Conservation (phyloP, 352 stramenopile species). For the Phytophthora pini region DNA sequence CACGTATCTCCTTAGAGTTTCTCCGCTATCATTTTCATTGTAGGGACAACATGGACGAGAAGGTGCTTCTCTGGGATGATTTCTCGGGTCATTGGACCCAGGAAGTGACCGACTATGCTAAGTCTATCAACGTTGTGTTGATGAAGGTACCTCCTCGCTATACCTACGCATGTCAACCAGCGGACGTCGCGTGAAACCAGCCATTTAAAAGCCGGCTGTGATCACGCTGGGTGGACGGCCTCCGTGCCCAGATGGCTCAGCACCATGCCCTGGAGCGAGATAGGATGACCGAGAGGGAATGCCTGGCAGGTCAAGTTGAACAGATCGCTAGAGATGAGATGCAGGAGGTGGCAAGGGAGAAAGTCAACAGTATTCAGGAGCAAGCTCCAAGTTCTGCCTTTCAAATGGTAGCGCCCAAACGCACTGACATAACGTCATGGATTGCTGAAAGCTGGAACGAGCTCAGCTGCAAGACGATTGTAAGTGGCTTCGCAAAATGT, state of each 20-base stretch:
- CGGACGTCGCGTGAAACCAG: neutral
- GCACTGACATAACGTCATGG: neutral
- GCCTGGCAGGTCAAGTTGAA: neutral
- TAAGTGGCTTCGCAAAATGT: neutral
- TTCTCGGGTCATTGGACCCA: neutral
- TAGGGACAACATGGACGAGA: neutral
- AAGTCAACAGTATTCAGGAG: neutral
- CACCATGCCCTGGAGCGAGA: neutral
- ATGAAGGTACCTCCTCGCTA: neutral
- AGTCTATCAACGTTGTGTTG: neutral
- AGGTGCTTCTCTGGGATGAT: neutral
- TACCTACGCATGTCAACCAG: neutral
- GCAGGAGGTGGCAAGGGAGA: neutral
- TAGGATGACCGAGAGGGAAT: neutral
- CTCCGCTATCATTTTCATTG: neutral
- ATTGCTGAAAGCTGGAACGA: slow-evolving; percentile 3
- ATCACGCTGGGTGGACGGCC: neutral
- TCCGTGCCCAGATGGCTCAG: neutral
- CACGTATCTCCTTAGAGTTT: neutral
- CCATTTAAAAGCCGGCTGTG: neutral
- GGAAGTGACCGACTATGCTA: neutral
- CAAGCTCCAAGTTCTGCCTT: neutral
- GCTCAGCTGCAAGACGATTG: neutral
- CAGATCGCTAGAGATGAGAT: neutral
- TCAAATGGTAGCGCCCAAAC: slow-evolving; percentile 3